These are phyloP conservation scores for Bolboschoenoplectus hybrid DNA, from an alignment of 202 grass and related monocot species.

Conservation along the genomic window DNA sequence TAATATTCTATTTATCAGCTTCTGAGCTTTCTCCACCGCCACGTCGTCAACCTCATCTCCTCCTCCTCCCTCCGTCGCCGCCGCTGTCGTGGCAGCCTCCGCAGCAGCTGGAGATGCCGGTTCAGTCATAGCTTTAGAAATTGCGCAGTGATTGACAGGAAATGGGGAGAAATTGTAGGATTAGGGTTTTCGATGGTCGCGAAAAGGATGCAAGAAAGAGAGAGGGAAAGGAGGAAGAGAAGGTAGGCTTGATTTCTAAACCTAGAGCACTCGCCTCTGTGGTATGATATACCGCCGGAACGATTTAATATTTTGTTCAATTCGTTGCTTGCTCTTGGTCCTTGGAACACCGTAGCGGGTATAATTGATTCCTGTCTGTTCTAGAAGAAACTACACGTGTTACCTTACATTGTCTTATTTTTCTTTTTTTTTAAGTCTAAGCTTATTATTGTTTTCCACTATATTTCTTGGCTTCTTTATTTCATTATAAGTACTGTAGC, in stretches of 20 bases:
- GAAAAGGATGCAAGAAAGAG: neutral
- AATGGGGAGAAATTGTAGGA: neutral
- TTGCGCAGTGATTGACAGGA: constrained; percentile 1
- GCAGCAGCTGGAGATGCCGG: neutral
- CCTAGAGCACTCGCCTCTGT: constrained; percentile 19
- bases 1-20: constrained; percentile 56
- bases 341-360: neutral
- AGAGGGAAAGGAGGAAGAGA: neutral
- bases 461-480: too few relatives aligned
- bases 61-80: constrained; percentile 12
- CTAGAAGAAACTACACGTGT: too few relatives aligned
- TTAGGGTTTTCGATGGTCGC: constrained; percentile 36
- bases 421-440: too few relatives aligned
- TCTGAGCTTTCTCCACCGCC: constrained; percentile 58
- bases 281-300: neutral
- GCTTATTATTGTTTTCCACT: too few relatives aligned
- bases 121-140: constrained; percentile 38
- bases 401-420: too few relatives aligned
- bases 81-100: constrained; percentile 1
- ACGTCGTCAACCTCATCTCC: constrained; percentile 52
- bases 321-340: neutral
- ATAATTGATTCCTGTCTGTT: too few relatives aligned
- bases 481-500: too few relatives aligned
- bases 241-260: neutral
- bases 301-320: neutral